phyloP scores from a whole-genome alignment of 2,329 filamentous ascomycete genomes.

The Bipolaris bicolor region DNA sequence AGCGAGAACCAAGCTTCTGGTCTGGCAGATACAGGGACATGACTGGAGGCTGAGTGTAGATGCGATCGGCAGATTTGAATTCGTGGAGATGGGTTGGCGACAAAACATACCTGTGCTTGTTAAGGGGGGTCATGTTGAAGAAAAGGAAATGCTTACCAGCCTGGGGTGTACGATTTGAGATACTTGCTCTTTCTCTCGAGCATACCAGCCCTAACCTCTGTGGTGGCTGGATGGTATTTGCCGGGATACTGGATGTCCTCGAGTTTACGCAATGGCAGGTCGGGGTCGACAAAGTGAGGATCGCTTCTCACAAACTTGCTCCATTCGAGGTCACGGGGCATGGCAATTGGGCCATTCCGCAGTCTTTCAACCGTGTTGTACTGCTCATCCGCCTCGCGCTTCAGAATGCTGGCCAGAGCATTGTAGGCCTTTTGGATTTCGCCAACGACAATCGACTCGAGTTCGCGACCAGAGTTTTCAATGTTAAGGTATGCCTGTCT shows the following conservation, averaged over 20 bases:
- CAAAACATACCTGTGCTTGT: constrained; percentile 77
- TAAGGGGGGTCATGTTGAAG: constrained; percentile 12
- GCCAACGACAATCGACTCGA: constrained; percentile 94
- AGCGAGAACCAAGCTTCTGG: constrained; percentile 93
- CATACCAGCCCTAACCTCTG: constrained; percentile 87
- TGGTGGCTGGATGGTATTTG: constrained; percentile 79
- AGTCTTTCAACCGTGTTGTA: constrained; percentile 81
- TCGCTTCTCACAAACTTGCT: constrained; percentile 78
- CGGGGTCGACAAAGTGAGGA: constrained; percentile 85
- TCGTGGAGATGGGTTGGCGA: constrained; percentile 97
- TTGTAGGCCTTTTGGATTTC: constrained; percentile 99
- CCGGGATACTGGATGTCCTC: constrained; percentile 92
- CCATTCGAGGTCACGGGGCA: constrained; percentile 96
- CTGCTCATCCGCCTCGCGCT: constrained; percentile 84
- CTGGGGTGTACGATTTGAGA: constrained; percentile 93
- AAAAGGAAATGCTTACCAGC: constrained; percentile 69
- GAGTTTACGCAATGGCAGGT: constrained; percentile 74
- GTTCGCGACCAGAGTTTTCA: constrained; percentile 89
- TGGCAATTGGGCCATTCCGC: constrained; percentile 82
- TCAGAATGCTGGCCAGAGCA: constrained; percentile 87
- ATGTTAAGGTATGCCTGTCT: constrained; percentile 87
- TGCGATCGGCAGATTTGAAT: constrained; percentile 97
- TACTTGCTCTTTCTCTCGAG: constrained; percentile 99
- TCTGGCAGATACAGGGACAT: constrained; percentile 97
- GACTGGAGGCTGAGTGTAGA: constrained; percentile 78